phyloP scores from a whole-genome alignment of 306 rosid species.

The Crotalaria pallida region DNA sequence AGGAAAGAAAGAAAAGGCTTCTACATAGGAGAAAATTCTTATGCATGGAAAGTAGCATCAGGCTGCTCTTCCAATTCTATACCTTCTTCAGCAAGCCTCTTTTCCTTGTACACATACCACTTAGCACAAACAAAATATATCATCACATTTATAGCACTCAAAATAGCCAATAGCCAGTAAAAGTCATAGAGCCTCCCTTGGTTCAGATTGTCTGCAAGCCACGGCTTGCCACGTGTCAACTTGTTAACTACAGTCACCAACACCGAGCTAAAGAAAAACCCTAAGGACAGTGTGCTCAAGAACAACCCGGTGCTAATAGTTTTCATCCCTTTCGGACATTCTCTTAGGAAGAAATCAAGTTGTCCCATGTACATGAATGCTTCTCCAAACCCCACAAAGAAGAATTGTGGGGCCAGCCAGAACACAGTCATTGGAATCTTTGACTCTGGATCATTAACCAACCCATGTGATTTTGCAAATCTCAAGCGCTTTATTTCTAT shows the following conservation, averaged over 20 bases:
- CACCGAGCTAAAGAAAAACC: constrained; percentile 70
- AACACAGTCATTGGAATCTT: constrained; percentile 58
- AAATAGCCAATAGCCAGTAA: constrained; percentile 71
- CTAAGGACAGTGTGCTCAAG: constrained; percentile 72
- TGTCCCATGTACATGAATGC: constrained; percentile 86
- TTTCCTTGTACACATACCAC: constrained; percentile 85
- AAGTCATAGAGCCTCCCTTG: constrained; percentile 77
- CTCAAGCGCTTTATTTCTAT: constrained; percentile 49
- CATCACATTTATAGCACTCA: constrained; percentile 60
- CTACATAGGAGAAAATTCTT: background rate
- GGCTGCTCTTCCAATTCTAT: constrained; percentile 51
- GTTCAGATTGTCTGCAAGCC: constrained; percentile 77
- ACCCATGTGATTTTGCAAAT: constrained; percentile 31
- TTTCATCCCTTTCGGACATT: constrained; percentile 91
- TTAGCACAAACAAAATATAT: constrained; percentile 64
- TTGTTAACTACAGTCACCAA: constrained; percentile 63
- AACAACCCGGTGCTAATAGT: constrained; percentile 90
- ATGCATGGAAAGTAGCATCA: constrained; percentile 36
- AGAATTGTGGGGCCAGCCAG: constrained; percentile 75
- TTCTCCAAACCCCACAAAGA: constrained; percentile 80
- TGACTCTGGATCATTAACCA: constrained; percentile 19
- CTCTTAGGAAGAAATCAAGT: constrained; percentile 69
- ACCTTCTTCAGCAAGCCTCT: constrained; percentile 59
- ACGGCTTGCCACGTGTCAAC: constrained; percentile 49
- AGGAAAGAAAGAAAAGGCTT: background rate